Evolutionary conservation across 2,329 filamentous ascomycete genomes (phyloP), one percentile per base, ranked within the genome.

Genomic region (Ascochyta lentis): DNA sequence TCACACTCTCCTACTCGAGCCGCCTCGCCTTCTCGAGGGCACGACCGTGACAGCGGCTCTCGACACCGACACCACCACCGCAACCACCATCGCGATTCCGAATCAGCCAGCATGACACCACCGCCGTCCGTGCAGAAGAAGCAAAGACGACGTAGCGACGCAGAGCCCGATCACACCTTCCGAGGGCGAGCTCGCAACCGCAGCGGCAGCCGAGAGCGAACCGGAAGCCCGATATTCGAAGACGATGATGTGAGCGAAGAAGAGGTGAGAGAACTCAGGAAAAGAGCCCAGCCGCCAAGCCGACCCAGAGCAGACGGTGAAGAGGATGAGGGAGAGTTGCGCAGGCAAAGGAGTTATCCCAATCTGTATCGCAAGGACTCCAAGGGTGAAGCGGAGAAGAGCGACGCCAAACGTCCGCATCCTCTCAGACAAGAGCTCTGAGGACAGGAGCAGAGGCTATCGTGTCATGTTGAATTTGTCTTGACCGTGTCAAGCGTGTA

Each of bases 281-380:
- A 68, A 73, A 75, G 60, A 54, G 74, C 63, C 55, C 71, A 44
- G 48, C 72, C 73, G 23, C 71, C 72, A 4, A 75, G 71, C 59
- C 64, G 72, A 47, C 61, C 65, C 41, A 68, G 74, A 54, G 48
- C 62, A 3, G 60, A 65, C 12, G 59, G 38, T 4, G 56, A 56
- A 19, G 62, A 63, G 10, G 60, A 65, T 10, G 58, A 60, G 16
- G 58, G 42, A 2, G 59, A 65, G 38, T 37, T 72, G n/a, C 67
- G 78, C 53, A 60, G 75, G 54, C 70, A 75, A 60, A 70, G 77
- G 49, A 80, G 71, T 48, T 69, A 73, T 42, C 69, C 71, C 33
- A 74, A 76, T 44, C 35, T 72, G 42, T 70, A 74, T 54, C 61
- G 63, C 41, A 56, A 62, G 42, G 62, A 64, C 35, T 65, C 66